A percentile compares a stretch with the other conserved stretches of the same genome.
These are phyloP conservation scores for Rhizoctonia solani DNA, from an alignment of 1,284 basidiomycete species.

Conservation along the genomic window DNA sequence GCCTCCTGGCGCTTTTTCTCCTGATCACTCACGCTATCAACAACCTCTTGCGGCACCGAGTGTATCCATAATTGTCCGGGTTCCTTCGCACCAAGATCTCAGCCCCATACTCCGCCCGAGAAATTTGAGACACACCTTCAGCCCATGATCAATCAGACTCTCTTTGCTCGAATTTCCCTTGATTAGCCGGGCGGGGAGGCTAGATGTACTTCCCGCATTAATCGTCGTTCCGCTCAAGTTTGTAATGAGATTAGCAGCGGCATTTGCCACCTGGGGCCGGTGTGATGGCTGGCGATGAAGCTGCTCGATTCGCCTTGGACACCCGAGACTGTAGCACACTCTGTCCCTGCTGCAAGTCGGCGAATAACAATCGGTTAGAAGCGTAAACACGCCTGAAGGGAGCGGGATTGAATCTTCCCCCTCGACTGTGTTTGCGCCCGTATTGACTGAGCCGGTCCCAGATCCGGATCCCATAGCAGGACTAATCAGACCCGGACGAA, in stretches of 20 bases:
- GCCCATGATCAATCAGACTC: slow-evolving; percentile 72
- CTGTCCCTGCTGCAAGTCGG: slow-evolving; percentile 94
- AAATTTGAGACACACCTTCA: slow-evolving; percentile 54
- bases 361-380: slow-evolving; percentile 97
- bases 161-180: slow-evolving; percentile 69
- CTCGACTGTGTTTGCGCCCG: neutral
- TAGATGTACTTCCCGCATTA: slow-evolving; percentile 70
- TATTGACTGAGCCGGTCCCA: slow-evolving; percentile 45
- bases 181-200: neutral
- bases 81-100: slow-evolving; percentile 60
- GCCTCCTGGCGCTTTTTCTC: slow-evolving; percentile 98
- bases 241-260: neutral
- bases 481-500: slow-evolving; percentile 29
- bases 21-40: slow-evolving; percentile 86
- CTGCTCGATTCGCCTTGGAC: slow-evolving; percentile 91
- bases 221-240: slow-evolving; percentile 88
- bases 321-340: slow-evolving; percentile 96
- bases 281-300: slow-evolving; percentile 69
- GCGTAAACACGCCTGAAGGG: slow-evolving; percentile 94
- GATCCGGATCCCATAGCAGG: slow-evolving; percentile 53
- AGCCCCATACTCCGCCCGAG: slow-evolving; percentile 40
- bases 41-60: slow-evolving; percentile 91
- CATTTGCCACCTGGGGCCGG: neutral
- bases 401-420: slow-evolving; percentile 66
- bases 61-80: slow-evolving; percentile 97